Evolutionary conservation across 2,329 filamentous ascomycete species (phyloP), one percentile per base, ranked within the genome.

Genomic region (Aureobasidium sp.): DNA sequence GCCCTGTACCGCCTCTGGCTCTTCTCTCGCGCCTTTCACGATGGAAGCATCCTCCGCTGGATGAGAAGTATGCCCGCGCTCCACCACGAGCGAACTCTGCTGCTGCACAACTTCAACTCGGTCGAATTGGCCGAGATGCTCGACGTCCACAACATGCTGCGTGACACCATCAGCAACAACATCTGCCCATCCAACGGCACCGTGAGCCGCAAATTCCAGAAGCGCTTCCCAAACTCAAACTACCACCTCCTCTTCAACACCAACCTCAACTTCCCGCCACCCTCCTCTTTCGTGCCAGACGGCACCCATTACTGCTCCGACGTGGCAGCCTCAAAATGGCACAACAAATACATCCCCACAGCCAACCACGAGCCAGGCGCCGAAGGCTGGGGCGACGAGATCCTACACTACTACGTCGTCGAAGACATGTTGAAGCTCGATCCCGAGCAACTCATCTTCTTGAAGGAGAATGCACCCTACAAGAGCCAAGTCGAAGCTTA

Each of bases 351-450:
- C 46, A 19, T 54, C 1, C 62, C 63, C 6, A 59, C 62, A 2
- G 19, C 51, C 11, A 60, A 33, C n/a, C 37, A 69, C 71, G 31
- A 68, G 40, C 74, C 80, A 3, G 81, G 80, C 8, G 73, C 75
- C n/a, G 81, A 84, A 69, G 83, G 83, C 25, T 86, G 83, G 83
- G 83, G 83, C 31, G 83, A 85, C 65, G 83, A 85, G 60, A 81
- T 85, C 53, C 75, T 77, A 15, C 83, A 85, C 63, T 85, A 85
- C 68, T 85, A 86, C 64, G 75, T 85, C 6, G 78, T 86, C 4
- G 81, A 86, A 65, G 82, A 85, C 63, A 84, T 85, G 78, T 74
- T 85, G 71, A 86, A 86, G 70, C 73, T 86, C 38, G 79, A 84
- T 61, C 83, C 83, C 0, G 79, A 78, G 40, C 82, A 85, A 68